Conservation (phyloP, 208 protist species). For the Wallacemonas sp. region DNA sequence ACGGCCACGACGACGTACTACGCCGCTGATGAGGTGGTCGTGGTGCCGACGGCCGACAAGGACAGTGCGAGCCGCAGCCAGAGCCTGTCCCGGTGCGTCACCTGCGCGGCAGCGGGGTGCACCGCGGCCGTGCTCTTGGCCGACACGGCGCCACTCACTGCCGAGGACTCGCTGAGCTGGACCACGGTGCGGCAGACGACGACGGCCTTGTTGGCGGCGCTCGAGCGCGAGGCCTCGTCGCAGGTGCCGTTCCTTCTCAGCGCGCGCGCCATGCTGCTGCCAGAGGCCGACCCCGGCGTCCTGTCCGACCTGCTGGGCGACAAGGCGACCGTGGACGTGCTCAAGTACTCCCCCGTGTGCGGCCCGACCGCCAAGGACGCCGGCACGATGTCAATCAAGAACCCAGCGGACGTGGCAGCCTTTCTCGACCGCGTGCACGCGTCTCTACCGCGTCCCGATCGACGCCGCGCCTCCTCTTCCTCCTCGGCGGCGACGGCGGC, state of each 20-base stretch:
- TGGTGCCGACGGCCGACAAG: slow-evolving; percentile 8
- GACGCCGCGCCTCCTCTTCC: neutral
- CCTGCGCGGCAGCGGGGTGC: slow-evolving; percentile 32
- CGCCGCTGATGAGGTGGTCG: slow-evolving; percentile 27
- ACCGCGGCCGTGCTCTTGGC: slow-evolving; percentile 34
- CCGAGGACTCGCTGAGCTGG: slow-evolving; percentile 36
- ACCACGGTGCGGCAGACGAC: slow-evolving; percentile 34
- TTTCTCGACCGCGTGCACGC: slow-evolving; percentile 14
- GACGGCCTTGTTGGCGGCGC: slow-evolving; percentile 31
- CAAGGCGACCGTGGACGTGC: slow-evolving; percentile 7
- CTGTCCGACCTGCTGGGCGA: slow-evolving; percentile 32
- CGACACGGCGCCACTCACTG: slow-evolving; percentile 38
- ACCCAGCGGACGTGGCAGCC: slow-evolving; percentile 31
- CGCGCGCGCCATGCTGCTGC: slow-evolving; percentile 31
- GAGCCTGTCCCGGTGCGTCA: slow-evolving; percentile 25
- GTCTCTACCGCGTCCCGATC: slow-evolving; percentile 3
- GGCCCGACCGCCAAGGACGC: slow-evolving; percentile 30
- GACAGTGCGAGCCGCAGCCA: slow-evolving; percentile 22
- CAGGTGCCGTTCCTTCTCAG: slow-evolving; percentile 24
- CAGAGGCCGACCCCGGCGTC: slow-evolving; percentile 15
- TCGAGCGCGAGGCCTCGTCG: slow-evolving; percentile 22
- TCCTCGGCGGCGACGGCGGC: neutral
- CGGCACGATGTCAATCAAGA: slow-evolving; percentile 22
- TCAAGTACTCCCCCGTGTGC: slow-evolving; percentile 47
- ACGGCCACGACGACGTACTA: slow-evolving; percentile 13